phyloP scores from a whole-genome alignment of 768 basidiomycete genomes.

The Stropharia rugosoannulata region DNA sequence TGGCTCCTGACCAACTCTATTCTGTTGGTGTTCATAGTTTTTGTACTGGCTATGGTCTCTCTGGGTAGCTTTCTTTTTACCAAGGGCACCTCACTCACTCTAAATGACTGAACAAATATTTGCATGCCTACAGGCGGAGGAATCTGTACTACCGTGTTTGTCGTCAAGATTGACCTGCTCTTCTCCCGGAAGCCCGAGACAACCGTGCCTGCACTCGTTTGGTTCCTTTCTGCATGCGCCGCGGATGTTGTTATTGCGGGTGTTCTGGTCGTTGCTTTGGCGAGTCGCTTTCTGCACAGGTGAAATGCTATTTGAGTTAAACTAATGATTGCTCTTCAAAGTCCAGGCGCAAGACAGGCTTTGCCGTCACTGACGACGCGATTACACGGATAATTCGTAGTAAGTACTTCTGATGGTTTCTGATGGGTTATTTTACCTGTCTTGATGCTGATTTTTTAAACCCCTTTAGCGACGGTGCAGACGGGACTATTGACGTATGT shows the following conservation, averaged over 20 bases:
- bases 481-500: constrained; percentile 45
- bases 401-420: constrained; percentile 9
- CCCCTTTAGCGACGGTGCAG: constrained; percentile 36
- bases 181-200: constrained; percentile 42
- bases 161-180: constrained; percentile 29
- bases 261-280: constrained; percentile 37
- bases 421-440: neutral
- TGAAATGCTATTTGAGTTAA: too few relatives aligned
- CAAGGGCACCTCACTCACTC: too few relatives aligned
- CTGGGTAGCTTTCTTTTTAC: constrained; percentile 24
- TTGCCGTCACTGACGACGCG: constrained; percentile 40
- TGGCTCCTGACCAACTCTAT: constrained; percentile 36
- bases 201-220: constrained; percentile 41
- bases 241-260: constrained; percentile 41
- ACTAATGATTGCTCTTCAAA: constrained; percentile 4
- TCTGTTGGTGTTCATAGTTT: constrained; percentile 30
- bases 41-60: constrained; percentile 33
- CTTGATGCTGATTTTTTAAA: neutral
- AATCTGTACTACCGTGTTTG: constrained; percentile 35
- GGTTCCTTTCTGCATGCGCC: constrained; percentile 42
- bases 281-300: constrained; percentile 13
- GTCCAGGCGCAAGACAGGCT: constrained; percentile 39
- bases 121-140: constrained; percentile 31
- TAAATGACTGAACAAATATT: too few relatives aligned
- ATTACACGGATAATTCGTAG: constrained; percentile 35